Evolutionary conservation across 345 rosid genomes (phyloP), one percentile per base, ranked within the genome.

Genomic region (Clarkia xantiana): DNA sequence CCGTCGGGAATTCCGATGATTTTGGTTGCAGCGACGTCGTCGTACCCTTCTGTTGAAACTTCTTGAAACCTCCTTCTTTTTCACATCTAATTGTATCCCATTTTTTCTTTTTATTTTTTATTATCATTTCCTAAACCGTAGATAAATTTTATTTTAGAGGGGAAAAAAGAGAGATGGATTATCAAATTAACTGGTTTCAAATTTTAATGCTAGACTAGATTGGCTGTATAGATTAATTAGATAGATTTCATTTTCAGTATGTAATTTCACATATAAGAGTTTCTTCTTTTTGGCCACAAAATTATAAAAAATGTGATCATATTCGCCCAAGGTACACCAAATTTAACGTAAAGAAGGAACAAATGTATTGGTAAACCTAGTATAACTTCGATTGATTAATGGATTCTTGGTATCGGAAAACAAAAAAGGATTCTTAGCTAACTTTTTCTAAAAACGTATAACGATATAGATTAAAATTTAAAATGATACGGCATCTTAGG

Each of bases 1-100:
- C 79, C 2, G 52, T 47, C 14, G 81, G 66, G 8, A 63, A 74
- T 62, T 81, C 94, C 29, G 78, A 90, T 51, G 87, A 80, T 46
- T 85, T 68, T 45, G 79, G 49, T 43, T 80, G 80, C 72, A 79
- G 79, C 40, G 88, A 85, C 62, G 74, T 82, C 40, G 60, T 55
- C 15, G 67, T 62, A 44, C 95, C 86, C 51, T 85, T 81, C 70
- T 90, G 57, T 48, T 41, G 15, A 18, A 39, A 41, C 41, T 5
- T 45, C n/a, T 29, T 20, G 11, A 25, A 44, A 34, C 40, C 39
- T 11, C 52, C 52, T 42, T 25, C 51, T 45, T 49, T 54, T 53
- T 47, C 17, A 14, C 36, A 15, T 10, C 13, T 14, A 44, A 0
- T 39, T 1, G 3, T 17, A 34, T 12, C 47, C 14, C 29, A 38